Percentiles rank a stretch among this genome's conserved stretches.
These are phyloP conservation scores for Alternaria sp. DNA, from an alignment of 2,329 filamentous ascomycete genomes.

Conservation along the genomic window DNA sequence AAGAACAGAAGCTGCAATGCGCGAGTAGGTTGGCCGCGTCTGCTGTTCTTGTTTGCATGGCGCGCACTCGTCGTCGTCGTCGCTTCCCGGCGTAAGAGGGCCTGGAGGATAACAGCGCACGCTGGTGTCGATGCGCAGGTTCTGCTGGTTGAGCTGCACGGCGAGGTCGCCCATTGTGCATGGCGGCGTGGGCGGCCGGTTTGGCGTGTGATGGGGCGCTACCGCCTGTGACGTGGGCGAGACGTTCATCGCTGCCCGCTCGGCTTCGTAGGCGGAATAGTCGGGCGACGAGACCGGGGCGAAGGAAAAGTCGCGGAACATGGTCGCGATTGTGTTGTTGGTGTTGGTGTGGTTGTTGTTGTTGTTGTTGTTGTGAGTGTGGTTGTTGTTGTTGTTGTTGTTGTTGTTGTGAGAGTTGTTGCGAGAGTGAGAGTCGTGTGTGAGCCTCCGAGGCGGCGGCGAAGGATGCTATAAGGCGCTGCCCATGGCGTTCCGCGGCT, in stretches of 20 bases:
- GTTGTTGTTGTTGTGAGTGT: background rate
- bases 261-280: slow-evolving; percentile 39
- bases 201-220: slow-evolving; percentile 11
- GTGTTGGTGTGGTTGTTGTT: background rate
- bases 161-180: slow-evolving; percentile 50
- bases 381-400: background rate
- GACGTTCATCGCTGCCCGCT: slow-evolving; percentile 44
- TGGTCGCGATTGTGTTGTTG: slow-evolving; percentile 22
- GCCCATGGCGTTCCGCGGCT: slow-evolving; percentile 9
- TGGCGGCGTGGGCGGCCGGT: slow-evolving; percentile 40
- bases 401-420: background rate
- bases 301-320: slow-evolving; percentile 55
- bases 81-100: slow-evolving; percentile 40
- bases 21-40: slow-evolving; percentile 37
- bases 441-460: slow-evolving; percentile 13
- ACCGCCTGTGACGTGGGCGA: slow-evolving; percentile 44
- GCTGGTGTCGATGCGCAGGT: slow-evolving; percentile 40
- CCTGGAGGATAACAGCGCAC: slow-evolving; percentile 21
- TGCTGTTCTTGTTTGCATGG: slow-evolving; percentile 25
- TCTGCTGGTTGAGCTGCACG: slow-evolving; percentile 46
- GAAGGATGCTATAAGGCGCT: slow-evolving; percentile 20
- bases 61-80: slow-evolving; percentile 23
- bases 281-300: slow-evolving; percentile 43
- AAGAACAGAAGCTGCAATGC: slow-evolving; percentile 49
- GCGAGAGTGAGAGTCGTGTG: background rate